Conservation (phyloP, 2,329 filamentous ascomycete species). For the Rhinocladiella similis region DNA sequence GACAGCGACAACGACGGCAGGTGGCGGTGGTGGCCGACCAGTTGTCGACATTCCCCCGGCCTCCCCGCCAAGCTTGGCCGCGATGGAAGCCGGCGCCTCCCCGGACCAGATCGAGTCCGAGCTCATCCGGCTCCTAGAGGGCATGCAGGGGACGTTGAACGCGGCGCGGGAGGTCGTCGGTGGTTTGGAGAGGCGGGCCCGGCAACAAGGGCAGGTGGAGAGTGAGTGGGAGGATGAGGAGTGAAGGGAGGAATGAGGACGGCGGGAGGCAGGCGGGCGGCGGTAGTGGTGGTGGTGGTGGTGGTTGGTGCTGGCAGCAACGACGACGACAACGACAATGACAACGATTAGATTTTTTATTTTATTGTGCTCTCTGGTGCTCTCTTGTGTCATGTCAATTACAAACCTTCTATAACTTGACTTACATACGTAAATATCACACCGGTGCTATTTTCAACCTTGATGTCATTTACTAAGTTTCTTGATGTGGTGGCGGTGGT, state of each 20-base stretch:
- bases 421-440: no score
- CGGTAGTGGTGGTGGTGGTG: neutral
- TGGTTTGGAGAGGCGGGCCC: conserved; percentile 16
- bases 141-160: conserved; percentile 40
- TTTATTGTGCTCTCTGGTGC: no score
- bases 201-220: conserved; percentile 14
- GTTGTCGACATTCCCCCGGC: conserved; percentile 40
- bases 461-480: no score
- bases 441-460: no score
- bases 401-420: no score
- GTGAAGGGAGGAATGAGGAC: neutral
- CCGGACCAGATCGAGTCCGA: conserved; percentile 40
- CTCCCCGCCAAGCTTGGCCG: conserved; percentile 40
- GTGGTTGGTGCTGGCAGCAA: neutral
- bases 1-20: no score
- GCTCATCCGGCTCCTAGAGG: conserved; percentile 42
- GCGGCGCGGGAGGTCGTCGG: conserved; percentile 38
- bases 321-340: neutral
- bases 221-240: conserved; percentile 22
- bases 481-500: no score
- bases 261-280: neutral
- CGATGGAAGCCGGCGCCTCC: conserved; percentile 39
- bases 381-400: no score
- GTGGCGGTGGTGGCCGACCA: conserved; percentile 2
- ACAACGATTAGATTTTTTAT: no score